Percentiles rank a stretch among this genome's conserved stretches.
Conservation (phyloP, 768 basidiomycete species). For the Strobilomyces dryophilus region DNA sequence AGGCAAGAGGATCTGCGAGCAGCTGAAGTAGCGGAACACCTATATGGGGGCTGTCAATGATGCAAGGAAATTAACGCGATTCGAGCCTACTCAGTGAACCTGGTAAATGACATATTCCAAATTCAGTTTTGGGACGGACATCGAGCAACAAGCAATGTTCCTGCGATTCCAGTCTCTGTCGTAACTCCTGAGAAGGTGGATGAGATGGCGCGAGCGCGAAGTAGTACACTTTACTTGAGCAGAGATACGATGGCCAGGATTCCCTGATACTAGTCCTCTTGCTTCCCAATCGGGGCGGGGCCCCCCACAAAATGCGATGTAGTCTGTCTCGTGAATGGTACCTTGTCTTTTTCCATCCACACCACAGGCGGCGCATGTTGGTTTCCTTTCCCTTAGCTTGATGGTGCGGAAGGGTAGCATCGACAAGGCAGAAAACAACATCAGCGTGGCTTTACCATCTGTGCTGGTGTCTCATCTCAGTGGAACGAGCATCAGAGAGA, state of each 20-base stretch:
- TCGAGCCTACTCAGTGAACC: conserved; percentile 60
- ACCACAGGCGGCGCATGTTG: conserved; percentile 76
- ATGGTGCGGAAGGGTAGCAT: conserved; percentile 74
- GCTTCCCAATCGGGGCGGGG: conserved; percentile 60
- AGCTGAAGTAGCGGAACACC: conserved; percentile 72
- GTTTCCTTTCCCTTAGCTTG: conserved; percentile 69
- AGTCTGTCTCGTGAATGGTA: conserved; percentile 59
- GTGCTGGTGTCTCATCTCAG: conserved; percentile 5
- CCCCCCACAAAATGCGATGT: conserved; percentile 85
- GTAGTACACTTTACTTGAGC: conserved; percentile 36
- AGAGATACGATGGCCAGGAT: conserved; percentile 39
- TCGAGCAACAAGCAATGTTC: conserved; percentile 54
- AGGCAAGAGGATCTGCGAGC: conserved; percentile 52
- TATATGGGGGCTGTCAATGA: conserved; percentile 29
- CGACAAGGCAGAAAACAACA: conserved; percentile 71
- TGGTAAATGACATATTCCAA: conserved; percentile 80
- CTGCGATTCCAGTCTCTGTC: conserved; percentile 31
- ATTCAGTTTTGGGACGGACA: conserved; percentile 76
- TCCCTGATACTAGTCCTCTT: conserved; percentile 44
- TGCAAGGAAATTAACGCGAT: not conserved
- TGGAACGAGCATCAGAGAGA: not conserved
- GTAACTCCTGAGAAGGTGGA: conserved; percentile 47
- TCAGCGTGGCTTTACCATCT: conserved; percentile 62
- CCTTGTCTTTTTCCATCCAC: conserved; percentile 39
- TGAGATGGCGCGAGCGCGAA: not conserved